Evolutionary conservation across 2,329 filamentous ascomycete species (phyloP), one percentile per base, ranked within the genome.

Genomic region (Alternaria burnsii): DNA sequence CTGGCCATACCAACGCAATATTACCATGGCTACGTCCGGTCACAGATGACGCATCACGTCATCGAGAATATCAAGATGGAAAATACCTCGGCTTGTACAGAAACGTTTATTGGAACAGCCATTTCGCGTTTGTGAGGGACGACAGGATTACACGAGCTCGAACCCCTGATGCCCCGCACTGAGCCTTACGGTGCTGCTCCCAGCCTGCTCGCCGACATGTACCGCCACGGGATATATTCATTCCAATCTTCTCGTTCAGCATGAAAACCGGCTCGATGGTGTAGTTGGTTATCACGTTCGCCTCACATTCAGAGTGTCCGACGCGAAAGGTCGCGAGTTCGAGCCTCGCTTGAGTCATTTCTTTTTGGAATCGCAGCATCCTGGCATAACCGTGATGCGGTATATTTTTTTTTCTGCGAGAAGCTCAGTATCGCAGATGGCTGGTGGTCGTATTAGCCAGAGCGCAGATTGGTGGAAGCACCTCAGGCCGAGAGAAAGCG

Each of bases 231-330:
- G 3, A 22, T 42, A 51, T 56, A 56, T 14, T 22, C 0, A 11
- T 11, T 10, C 14, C 41, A 42, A 24, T 34, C 40, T 52, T 3
- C 8, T 26, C 50, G 14, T 4, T 30, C 18, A 10, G 3, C 32
- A 57, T 59, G 6, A 5, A 48, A 42, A 54, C 26, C 42, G 65
- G 67, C 61, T 68, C 59, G 64, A 55, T 70, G 68, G 68, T 70
- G 68, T 70, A 70, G 68, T 67, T 70, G 68, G 68, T 70, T 66
- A 70, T 70, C 68, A 70, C 68, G 66, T 70, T 67, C 66, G 66
- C 68, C 68, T 70, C 68, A 70, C 68, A 70, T 38, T n/a, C 7
- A 36, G 5, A 36, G 6, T 28, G 9, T 3, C 16, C 12, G 5
- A 14, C 68, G 68, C 68, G 68, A 69, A 70, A 70, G 68, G 68